Evolutionary conservation across 495 filamentous ascomycete species (phyloP).

Genomic region (Talaromyces stipitatus): DNA sequence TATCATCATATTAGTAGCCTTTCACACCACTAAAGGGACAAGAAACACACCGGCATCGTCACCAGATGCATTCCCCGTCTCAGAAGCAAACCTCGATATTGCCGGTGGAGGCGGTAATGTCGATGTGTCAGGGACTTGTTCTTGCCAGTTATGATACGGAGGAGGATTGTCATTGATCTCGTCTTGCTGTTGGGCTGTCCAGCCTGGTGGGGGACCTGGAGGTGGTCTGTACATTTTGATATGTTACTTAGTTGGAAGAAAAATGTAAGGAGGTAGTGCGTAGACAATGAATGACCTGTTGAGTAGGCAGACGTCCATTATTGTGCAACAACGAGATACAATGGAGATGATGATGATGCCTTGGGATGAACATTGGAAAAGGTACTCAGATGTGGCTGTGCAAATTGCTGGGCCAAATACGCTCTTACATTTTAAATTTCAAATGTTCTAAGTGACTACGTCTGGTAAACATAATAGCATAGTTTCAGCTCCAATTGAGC

Average conservation of each 20-base stretch:
- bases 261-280: background rate
- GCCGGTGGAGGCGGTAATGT: conserved; percentile 76
- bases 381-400: background rate
- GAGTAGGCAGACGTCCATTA: background rate
- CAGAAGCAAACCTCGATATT: conserved; percentile 57
- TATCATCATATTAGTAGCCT: background rate
- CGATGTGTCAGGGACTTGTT: conserved; percentile 68
- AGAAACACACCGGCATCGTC: conserved; percentile 42
- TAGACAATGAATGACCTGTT: background rate
- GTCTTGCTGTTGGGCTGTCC: background rate
- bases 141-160: conserved; percentile 72
- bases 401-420: background rate
- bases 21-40: background rate
- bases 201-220: conserved; percentile 3
- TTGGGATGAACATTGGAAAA: background rate
- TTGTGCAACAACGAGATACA: background rate
- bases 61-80: conserved; percentile 64
- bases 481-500: too few relatives aligned
- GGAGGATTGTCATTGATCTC: conserved; percentile 32
- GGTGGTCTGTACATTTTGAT: conserved; percentile 1
- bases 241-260: background rate
- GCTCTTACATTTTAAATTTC: background rate
- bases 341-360: background rate
- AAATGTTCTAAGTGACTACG: background rate
- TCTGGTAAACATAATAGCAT: too few relatives aligned